Percentiles rank a stretch among this genome's conserved stretches.
Conservation (phyloP, 495 filamentous ascomycete genomes). For the Penicillium paxilli region DNA sequence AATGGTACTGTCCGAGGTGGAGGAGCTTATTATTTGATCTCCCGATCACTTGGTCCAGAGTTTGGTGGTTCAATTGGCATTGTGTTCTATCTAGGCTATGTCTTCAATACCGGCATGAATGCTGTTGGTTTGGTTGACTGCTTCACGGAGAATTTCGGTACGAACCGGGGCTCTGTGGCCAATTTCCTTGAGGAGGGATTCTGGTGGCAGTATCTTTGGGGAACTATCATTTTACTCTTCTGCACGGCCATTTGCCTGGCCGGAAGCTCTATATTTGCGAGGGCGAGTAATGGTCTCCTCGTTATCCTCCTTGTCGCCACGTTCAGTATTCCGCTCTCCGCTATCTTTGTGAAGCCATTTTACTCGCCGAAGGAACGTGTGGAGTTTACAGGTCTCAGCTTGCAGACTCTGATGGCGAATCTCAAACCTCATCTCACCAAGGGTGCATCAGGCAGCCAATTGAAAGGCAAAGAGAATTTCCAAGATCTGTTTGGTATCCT, state of each 20-base stretch:
- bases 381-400: slow-evolving; percentile 73
- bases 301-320: slow-evolving; percentile 72
- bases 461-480: slow-evolving; percentile 68
- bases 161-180: slow-evolving; percentile 54
- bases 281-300: slow-evolving; percentile 78
- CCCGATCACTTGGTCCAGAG: slow-evolving; percentile 80
- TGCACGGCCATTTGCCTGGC: slow-evolving; percentile 79
- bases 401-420: slow-evolving; percentile 68
- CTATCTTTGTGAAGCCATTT: slow-evolving; percentile 67
- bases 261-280: slow-evolving; percentile 77
- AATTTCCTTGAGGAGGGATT: slow-evolving; percentile 67
- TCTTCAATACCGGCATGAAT: slow-evolving; percentile 87
- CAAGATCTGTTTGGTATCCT: slow-evolving; percentile 85
- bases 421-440: slow-evolving; percentile 67
- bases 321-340: slow-evolving; percentile 79
- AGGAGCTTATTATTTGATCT: slow-evolving; percentile 88
- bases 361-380: slow-evolving; percentile 58
- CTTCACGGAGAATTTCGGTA: slow-evolving; percentile 73
- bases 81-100: slow-evolving; percentile 84
- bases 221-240: slow-evolving; percentile 66
- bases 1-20: slow-evolving; percentile 89
- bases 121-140: slow-evolving; percentile 86
- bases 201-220: slow-evolving; percentile 81
- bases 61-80: slow-evolving; percentile 90
- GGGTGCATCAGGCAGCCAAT: slow-evolving; percentile 66